These are phyloP conservation scores for Penicillium hesseltinei DNA, from an alignment of 2,329 filamentous ascomycete genomes.

Conservation along the genomic window DNA sequence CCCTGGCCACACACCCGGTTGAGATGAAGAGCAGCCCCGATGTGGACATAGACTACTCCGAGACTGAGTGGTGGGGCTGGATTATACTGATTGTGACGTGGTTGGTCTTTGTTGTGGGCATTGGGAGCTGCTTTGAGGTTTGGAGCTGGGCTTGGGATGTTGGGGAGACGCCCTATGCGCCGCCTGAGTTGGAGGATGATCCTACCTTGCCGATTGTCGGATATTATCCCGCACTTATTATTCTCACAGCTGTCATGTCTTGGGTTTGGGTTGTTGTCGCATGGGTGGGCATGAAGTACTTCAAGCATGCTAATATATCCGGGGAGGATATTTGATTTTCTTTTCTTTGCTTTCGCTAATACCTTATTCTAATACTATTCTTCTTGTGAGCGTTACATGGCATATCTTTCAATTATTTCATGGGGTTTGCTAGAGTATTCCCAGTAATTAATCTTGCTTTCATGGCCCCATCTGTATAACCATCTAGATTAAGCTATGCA, in stretches of 20 bases:
- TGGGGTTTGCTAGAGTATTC: background rate
- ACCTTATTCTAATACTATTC: slow-evolving; percentile 2
- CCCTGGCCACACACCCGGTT: slow-evolving; percentile 36
- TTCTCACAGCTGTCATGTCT: slow-evolving; percentile 90
- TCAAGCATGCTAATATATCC: slow-evolving; percentile 91
- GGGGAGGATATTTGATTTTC: slow-evolving; percentile 50
- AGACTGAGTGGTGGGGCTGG: slow-evolving; percentile 99
- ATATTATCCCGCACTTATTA: slow-evolving; percentile 93
- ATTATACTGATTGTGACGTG: slow-evolving; percentile 86
- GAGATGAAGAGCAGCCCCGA: slow-evolving; percentile 42
- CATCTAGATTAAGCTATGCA: background rate
- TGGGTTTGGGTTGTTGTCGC: slow-evolving; percentile 98
- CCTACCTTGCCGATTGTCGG: slow-evolving; percentile 91
- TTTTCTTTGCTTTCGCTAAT: background rate
- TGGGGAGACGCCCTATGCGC: slow-evolving; percentile 90
- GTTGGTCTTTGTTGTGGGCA: slow-evolving; percentile 93
- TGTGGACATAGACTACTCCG: slow-evolving; percentile 75
- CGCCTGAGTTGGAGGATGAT: slow-evolving; percentile 92
- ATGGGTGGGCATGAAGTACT: slow-evolving; percentile 99
- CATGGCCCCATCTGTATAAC: background rate
- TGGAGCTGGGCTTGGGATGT: slow-evolving; percentile 99
- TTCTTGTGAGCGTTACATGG: background rate
- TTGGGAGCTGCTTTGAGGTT: slow-evolving; percentile 90
- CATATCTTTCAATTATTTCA: background rate
- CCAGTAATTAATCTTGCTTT: background rate